phyloP scores from a whole-genome alignment of 805 yeast species.

The Nakazawaea sp. region DNA sequence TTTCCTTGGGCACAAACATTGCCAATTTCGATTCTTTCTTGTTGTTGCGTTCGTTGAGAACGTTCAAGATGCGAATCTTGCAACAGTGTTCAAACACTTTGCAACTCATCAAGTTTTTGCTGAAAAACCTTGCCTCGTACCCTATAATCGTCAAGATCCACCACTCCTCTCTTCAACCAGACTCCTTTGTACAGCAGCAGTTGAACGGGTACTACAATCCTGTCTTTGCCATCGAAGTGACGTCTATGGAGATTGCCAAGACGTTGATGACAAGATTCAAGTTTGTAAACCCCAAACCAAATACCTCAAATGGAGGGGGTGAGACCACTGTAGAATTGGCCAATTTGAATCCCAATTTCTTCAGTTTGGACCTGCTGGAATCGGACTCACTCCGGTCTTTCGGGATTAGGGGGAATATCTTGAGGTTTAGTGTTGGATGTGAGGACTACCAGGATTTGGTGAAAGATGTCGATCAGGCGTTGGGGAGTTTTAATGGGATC shows the following conservation, averaged over 20 bases:
- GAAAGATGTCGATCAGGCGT: constrained; percentile 37
- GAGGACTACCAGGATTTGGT: constrained; percentile 46
- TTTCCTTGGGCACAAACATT: constrained; percentile 42
- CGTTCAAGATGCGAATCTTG: constrained; percentile 41
- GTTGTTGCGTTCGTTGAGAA: constrained; percentile 40
- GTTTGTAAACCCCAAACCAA: constrained; percentile 42
- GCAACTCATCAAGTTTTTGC: constrained; percentile 31
- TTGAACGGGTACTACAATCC: constrained; percentile 38
- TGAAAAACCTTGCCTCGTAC: constrained; percentile 25
- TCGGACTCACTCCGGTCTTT: constrained; percentile 16
- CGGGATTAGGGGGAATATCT: constrained; percentile 19
- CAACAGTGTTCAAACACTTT: constrained; percentile 40
- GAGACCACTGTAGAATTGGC: constrained; percentile 47
- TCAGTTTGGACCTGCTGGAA: constrained; percentile 11
- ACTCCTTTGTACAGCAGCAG: constrained; percentile 32
- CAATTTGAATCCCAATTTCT: constrained; percentile 25
- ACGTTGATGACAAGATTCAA: constrained; percentile 36
- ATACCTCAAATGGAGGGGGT: constrained; percentile 37
- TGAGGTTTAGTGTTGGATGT: constrained; percentile 47
- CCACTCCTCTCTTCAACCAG: constrained; percentile 43
- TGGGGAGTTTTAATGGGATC: constrained; percentile 20
- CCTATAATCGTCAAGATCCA: constrained; percentile 26
- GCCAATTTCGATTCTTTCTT: constrained; percentile 44
- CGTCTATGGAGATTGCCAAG: constrained; percentile 29
- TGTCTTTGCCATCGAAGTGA: constrained; percentile 36